Conservation (phyloP, 495 filamentous ascomycete species). For the Pyrenula aspistea region DNA sequence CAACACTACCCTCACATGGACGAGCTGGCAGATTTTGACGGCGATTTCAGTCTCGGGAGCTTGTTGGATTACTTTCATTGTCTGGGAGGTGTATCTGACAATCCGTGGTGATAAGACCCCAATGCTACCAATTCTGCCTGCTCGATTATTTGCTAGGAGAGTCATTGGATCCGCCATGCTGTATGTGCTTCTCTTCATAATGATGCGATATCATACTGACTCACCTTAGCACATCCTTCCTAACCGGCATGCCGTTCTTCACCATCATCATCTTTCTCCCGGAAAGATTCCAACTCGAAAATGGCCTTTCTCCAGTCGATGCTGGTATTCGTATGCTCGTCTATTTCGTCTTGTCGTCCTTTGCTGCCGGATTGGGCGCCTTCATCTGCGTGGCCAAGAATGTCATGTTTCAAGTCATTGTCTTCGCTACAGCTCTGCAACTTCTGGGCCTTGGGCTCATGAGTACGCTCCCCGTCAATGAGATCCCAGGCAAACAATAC, state of each 20-base stretch:
- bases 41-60: slow-evolving; percentile 15
- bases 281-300: slow-evolving; percentile 43
- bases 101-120: slow-evolving; percentile 7
- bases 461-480: neutral
- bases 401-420: slow-evolving; percentile 1
- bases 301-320: slow-evolving; percentile 16
- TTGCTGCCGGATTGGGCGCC: slow-evolving; percentile 1
- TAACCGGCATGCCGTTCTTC: slow-evolving; percentile 40
- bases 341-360: slow-evolving; percentile 1
- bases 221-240: slow-evolving; percentile 21
- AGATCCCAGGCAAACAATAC: slow-evolving; percentile 16
- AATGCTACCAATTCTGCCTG: slow-evolving; percentile 12
- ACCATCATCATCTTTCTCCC: slow-evolving; percentile 41
- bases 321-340: slow-evolving; percentile 41
- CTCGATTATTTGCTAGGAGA: slow-evolving; percentile 2
- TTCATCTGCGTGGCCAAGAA: neutral
- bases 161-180: slow-evolving; percentile 4
- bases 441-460: slow-evolving; percentile 1
- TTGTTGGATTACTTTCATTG: slow-evolving; percentile 17
- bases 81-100: slow-evolving; percentile 12
- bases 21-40: slow-evolving; percentile 24
- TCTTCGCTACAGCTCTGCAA: neutral
- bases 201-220: slow-evolving; percentile 7
- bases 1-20: slow-evolving; percentile 30
- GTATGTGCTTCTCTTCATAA: slow-evolving; percentile 1